Base-by-base conservation (phyloP, 345 rosid genomes). In the Gossypioides kirkii region DNA sequence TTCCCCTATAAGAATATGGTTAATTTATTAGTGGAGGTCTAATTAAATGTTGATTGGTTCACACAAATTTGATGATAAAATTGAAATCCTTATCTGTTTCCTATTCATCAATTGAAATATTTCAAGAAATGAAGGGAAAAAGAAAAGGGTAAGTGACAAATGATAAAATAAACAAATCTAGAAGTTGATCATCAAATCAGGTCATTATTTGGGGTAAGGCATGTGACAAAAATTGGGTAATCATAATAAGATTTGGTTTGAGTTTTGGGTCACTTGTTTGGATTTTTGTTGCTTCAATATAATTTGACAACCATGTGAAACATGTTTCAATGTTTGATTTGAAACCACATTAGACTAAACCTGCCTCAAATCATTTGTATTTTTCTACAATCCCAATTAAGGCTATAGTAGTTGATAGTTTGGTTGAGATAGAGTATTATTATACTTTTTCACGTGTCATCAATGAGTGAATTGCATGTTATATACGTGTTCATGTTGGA, bases 211-310 rank as follows among this genome's bases (percentile, higher is more conserved):
- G 20, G 54, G 50, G 59, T 55, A 59, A 17, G 52, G 54, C 74
- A 41, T 71, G 17, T 20, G 52, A 46, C 32, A 32, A 32, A 38
- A 71, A 18, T 13, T 56, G 53, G 61, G 32, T 6, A 71, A 59
- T 11, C 6, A 10, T 25, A 8, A 36, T 36, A 26, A 25, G 26
- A 17, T n/a, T 25, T 25, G 28, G 10, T 8, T 18, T 45, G 20
- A 18, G 22, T 69, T 80, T 77, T 79, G 74, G 69, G 26, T 70
- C 61, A 46, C 65, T 47, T n/a, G n/a, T n/a, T n/a, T 71, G 53
- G 45, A 67, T 74, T 70, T 46, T 61, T 42, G 32, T 6, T 38
- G 32, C 13, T 23, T 12, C 52, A 69, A 36, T 38, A 36, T 59
- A 12, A 2, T 18, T 26, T 69, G 25, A 5, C 38, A 28, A 28